Conservation (phyloP, 2,329 filamentous ascomycete species). For the Mariannaea sp. region DNA sequence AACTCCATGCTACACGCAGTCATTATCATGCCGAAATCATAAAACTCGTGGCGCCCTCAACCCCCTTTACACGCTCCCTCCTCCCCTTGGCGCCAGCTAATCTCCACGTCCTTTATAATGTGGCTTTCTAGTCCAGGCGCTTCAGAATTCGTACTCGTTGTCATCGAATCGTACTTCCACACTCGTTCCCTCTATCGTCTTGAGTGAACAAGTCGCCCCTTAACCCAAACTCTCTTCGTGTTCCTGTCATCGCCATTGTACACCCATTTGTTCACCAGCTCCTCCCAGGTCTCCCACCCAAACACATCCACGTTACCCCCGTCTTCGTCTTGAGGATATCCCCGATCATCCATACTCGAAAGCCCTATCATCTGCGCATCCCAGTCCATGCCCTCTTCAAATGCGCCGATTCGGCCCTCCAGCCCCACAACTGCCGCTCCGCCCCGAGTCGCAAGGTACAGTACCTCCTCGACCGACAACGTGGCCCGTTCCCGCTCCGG, state of each 20-base stretch:
- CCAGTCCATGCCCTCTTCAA: constrained; percentile 86
- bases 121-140: background rate
- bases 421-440: constrained; percentile 83
- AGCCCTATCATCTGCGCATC: constrained; percentile 85
- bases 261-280: constrained; percentile 90
- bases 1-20: no score
- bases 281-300: constrained; percentile 87
- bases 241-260: constrained; percentile 94
- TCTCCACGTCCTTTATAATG: background rate
- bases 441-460: constrained; percentile 87
- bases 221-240: constrained; percentile 86
- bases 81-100: background rate
- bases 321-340: constrained; percentile 41
- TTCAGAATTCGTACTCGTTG: background rate
- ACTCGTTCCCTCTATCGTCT: constrained; percentile 30
- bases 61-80: no score
- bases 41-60: background rate
- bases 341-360: constrained; percentile 52
- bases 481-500: constrained; percentile 58
- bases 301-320: constrained; percentile 82
- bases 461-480: constrained; percentile 80
- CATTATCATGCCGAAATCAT: no score
- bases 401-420: constrained; percentile 72
- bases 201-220: constrained; percentile 78
- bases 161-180: no score